Percentiles rank a stretch among this genome's conserved stretches.
phyloP scores from a whole-genome alignment of 1,284 basidiomycete species.

The Sporisorium exsertum region DNA sequence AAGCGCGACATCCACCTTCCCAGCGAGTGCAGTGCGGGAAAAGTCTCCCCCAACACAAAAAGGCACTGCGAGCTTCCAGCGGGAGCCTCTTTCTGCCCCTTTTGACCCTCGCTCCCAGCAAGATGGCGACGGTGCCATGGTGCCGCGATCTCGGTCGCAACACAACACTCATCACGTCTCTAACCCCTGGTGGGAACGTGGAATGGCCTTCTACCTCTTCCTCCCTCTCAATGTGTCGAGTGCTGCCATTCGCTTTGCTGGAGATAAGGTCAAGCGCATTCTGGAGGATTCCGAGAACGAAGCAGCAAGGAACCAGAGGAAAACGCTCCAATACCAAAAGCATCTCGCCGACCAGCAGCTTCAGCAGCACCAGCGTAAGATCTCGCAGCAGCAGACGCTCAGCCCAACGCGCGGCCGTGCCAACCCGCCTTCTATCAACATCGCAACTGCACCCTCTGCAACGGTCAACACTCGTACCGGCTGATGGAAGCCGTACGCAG shows the following conservation, averaged over 20 bases:
- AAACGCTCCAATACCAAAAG: constrained; percentile 43
- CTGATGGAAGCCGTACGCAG: no score
- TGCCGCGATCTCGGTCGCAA: constrained; percentile 7
- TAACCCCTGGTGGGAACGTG: constrained; percentile 50
- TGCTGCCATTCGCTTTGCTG: constrained; percentile 47
- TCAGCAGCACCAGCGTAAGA: constrained; percentile 36
- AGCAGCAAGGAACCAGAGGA: constrained; percentile 34
- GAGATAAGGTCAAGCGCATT: constrained; percentile 44
- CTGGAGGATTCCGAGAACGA: constrained; percentile 42
- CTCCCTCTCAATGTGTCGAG: constrained; percentile 51
- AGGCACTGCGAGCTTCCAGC: background rate
- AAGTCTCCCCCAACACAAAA: constrained; percentile 7
- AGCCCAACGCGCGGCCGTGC: constrained; percentile 20
- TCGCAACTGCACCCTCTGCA: constrained; percentile 10
- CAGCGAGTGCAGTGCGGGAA: background rate
- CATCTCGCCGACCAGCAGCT: constrained; percentile 46
- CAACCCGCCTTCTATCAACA: constrained; percentile 19
- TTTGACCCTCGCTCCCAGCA: background rate
- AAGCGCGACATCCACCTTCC: background rate
- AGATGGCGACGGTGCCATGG: background rate
- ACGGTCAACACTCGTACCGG: background rate
- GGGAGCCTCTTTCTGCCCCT: constrained; percentile 1
- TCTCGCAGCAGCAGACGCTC: constrained; percentile 26
- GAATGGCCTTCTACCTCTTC: constrained; percentile 53
- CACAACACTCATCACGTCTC: constrained; percentile 29